Base-by-base conservation (phyloP, 345 rosid species). In the Citrus inodora region DNA sequence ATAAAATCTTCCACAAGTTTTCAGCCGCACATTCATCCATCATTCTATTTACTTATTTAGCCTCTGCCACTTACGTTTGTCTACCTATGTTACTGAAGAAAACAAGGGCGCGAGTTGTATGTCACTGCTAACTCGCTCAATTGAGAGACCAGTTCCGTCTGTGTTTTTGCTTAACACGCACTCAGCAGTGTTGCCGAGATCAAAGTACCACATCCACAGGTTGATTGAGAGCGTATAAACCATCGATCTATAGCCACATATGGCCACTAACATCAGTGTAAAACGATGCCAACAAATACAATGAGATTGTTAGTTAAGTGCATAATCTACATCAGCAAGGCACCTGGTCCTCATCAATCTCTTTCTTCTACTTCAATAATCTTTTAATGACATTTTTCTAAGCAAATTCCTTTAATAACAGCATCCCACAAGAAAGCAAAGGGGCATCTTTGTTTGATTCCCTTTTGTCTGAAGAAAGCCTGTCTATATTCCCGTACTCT, bases 311-410 rank as follows among this genome's bases (percentile, higher is more conserved):
- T 30, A 17, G 24, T 53, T 28, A 35, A 75, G 65, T 60, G 38
- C 67, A 67, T 78, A 70, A 9, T 68, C 30, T 35, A 16, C 71
- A 64, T 63, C 71, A 69, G 71, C 64, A 71, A 74, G 82, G 81
- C 35, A 77, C 28, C 71, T 46, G 38, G 77, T 79, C 75, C 73
- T 64, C 64, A 40, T 76, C 84, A 64, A 61, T 76, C 64, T 71
- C 22, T 75, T 78, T 85, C 82, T 74, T 71, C 63, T 51, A 71
- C 73, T 75, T 78, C 22, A 75, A 72, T 77, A 70, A 72, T n/a
- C 62, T 64, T 75, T 74, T 75, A 71, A 68, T 32, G 60, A 58
- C 78, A 35, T 11, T 13, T 8, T 19, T 11, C 28, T 38, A 67
- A 83, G 84, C 77, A 77, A 69, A 60, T 9, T 2, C 48, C 71